Percentiles rank a stretch among this genome's conserved stretches.
These are phyloP conservation scores for Bretschneidera sinensis DNA, from an alignment of 345 rosid genomes.

Conservation along the genomic window DNA sequence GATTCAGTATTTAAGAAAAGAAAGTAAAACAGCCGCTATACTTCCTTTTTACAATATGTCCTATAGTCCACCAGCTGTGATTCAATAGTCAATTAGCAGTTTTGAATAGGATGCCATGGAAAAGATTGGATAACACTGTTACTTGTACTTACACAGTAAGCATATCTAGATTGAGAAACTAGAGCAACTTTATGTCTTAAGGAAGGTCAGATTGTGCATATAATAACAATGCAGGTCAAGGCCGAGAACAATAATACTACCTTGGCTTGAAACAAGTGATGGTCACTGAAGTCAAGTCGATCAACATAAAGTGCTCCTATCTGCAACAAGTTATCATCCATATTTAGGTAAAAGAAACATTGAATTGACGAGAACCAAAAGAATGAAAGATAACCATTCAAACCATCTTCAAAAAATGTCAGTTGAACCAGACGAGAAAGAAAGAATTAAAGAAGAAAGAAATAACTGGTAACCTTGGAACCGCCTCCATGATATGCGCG, in stretches of 20 bases:
- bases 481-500: not conserved
- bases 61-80: no score
- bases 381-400: no score
- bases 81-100: not conserved
- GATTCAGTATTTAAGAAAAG: not conserved
- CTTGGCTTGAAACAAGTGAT: constrained; percentile 46
- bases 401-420: not conserved
- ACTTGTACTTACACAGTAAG: no score
- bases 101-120: no score
- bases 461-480: not conserved
- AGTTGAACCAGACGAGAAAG: not conserved
- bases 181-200: not conserved
- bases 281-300: constrained; percentile 72
- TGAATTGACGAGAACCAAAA: no score
- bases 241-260: constrained; percentile 24
- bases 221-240: no score
- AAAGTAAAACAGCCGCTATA: no score
- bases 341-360: not conserved
- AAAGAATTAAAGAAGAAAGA: no score
- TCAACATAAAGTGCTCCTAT: constrained; percentile 51
- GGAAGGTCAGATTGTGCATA: no score
- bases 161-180: no score
- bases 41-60: no score
- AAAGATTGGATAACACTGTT: no score
- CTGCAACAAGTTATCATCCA: constrained; percentile 38